phyloP scores from a whole-genome alignment of 495 filamentous ascomycete genomes.

The Parachaetomium inaequale region DNA sequence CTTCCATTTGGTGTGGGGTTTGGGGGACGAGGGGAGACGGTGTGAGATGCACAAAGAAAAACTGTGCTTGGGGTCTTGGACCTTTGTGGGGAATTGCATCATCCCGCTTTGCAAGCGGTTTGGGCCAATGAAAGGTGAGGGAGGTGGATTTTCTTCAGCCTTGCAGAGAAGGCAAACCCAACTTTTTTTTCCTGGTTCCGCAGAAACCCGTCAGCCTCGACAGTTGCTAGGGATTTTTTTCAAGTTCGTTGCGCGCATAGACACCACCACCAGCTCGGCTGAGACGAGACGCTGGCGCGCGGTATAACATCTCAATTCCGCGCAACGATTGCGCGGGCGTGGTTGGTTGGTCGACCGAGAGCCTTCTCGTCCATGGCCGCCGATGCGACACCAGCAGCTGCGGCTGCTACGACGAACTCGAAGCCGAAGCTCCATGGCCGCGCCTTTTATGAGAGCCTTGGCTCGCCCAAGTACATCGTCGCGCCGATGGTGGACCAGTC shows the following conservation, averaged over 20 bases:
- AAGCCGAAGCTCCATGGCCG: constrained; percentile 71
- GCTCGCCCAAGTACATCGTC: constrained; percentile 82
- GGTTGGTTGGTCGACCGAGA: background rate
- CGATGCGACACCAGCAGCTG: background rate
- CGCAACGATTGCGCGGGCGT: constrained; percentile 13
- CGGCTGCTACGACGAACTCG: constrained; percentile 27
- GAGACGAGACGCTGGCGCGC: constrained; percentile 10
- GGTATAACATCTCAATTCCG: constrained; percentile 6
- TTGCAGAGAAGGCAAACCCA: constrained; percentile 14
- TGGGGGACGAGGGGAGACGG: too few relatives aligned
- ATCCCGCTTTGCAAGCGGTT: background rate
- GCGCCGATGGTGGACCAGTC: constrained; percentile 99
- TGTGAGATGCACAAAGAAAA: background rate
- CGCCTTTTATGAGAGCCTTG: constrained; percentile 89
- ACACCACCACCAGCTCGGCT: too few relatives aligned
- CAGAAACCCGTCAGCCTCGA: background rate
- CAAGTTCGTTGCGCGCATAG: too few relatives aligned
- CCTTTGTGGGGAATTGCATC: constrained; percentile 8
- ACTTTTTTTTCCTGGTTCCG: background rate
- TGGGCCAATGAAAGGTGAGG: background rate
- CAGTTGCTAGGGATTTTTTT: background rate
- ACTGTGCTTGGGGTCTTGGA: background rate
- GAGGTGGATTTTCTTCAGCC: constrained; percentile 3
- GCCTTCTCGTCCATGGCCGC: constrained; percentile 23
- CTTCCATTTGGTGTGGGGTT: background rate